Conservation (phyloP, 148 eudicot species). For the Chenopodium formosanum region DNA sequence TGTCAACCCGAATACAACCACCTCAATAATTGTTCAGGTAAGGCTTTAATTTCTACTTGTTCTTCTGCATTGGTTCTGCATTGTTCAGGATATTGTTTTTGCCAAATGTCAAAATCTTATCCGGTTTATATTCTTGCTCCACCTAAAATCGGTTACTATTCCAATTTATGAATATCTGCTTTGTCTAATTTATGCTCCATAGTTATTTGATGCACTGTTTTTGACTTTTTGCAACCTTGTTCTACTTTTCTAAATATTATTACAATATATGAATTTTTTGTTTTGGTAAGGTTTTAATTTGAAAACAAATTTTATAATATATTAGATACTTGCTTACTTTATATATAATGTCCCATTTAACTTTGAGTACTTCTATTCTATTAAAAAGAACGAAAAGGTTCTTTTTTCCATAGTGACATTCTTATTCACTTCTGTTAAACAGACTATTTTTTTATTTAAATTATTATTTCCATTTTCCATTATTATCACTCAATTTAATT, state of each 20-base stretch:
- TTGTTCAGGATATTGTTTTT: no score
- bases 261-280: neutral
- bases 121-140: neutral
- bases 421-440: no score
- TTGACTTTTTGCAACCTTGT: neutral
- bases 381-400: no score
- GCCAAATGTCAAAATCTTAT: no score
- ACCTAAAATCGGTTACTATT: neutral
- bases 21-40: slow-evolving; percentile 80
- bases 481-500: no score
- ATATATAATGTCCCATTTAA: neutral
- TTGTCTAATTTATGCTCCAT: neutral
- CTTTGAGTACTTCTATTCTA: neutral
- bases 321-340: neutral
- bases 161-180: neutral
- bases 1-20: slow-evolving; percentile 83
- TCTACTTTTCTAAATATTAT: neutral
- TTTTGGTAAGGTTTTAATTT: neutral
- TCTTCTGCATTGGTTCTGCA: neutral
- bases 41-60: slow-evolving; percentile 2
- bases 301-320: neutral
- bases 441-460: no score
- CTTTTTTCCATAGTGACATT: no score
- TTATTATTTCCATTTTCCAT: no score
- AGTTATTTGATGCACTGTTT: neutral